Percentiles rank a stretch among this genome's conserved stretches.
These are phyloP conservation scores for Boletus sp. DNA, from an alignment of 768 basidiomycete species.

Conservation along the genomic window DNA sequence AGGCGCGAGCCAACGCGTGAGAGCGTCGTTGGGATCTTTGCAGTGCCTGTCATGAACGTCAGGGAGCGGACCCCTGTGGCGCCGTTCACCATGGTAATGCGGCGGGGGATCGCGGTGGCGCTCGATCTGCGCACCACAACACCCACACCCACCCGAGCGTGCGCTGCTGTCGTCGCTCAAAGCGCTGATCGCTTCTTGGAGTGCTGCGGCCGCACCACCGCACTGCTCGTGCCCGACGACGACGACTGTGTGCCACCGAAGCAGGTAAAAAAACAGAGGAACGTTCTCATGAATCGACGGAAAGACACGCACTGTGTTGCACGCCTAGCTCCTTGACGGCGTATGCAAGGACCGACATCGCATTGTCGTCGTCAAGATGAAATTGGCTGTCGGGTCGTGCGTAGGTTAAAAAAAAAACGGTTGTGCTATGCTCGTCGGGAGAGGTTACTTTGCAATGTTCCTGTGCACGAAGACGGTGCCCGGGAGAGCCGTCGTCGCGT, in stretches of 20 bases:
- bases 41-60: conserved; percentile 6
- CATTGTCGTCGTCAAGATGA: conserved; percentile 64
- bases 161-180: not conserved
- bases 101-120: conserved; percentile 9
- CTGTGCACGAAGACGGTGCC: conserved; percentile 83
- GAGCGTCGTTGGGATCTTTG: conserved; percentile 40
- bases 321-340: conserved; percentile 67
- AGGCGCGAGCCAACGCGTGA: conserved; percentile 72
- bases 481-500: conserved; percentile 64
- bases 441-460: conserved; percentile 69
- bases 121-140: not conserved
- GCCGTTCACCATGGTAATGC: not conserved
- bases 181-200: conserved; percentile 3
- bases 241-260: conserved; percentile 46
- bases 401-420: too few species aligned
- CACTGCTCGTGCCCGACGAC: conserved; percentile 85
- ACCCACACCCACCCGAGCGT: too few species aligned
- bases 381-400: conserved; percentile 52
- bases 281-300: too few species aligned
- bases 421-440: too few species aligned
- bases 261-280: too few species aligned
- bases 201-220: conserved; percentile 62
- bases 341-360: conserved; percentile 68
- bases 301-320: conserved; percentile 59
- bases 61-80: conserved; percentile 25